A percentile compares a stretch with the other conserved stretches of the same genome.
Evolutionary conservation across 306 rosid genomes (phyloP).

Genomic region (Cucurbita maxima): DNA sequence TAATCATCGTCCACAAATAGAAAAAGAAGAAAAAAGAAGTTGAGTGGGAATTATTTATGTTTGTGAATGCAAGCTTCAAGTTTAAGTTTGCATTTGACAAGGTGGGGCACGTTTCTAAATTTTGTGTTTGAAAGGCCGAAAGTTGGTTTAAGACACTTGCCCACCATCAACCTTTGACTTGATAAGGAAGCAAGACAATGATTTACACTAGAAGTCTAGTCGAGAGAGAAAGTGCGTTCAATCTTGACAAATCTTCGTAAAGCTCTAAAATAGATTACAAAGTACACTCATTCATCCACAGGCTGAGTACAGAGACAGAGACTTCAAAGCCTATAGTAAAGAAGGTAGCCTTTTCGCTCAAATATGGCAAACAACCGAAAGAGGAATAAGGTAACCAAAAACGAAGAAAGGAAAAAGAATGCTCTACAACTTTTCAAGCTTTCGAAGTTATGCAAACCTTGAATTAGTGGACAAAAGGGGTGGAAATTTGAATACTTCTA

Average conservation of each 20-base stretch:
- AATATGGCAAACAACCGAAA: background rate
- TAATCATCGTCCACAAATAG: background rate
- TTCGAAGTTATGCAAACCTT: constrained; percentile 26
- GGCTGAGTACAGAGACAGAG: constrained; percentile 7
- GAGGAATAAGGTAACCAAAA: background rate
- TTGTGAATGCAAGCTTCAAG: background rate
- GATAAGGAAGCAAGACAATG: background rate
- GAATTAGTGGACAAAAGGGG: background rate
- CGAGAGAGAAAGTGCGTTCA: background rate
- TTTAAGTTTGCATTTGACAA: background rate
- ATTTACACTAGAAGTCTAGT: background rate
- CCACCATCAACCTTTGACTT: background rate
- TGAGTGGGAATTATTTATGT: background rate
- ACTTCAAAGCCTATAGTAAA: constrained; percentile 1
- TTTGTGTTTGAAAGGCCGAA: background rate
- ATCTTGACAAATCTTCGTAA: constrained; percentile 16
- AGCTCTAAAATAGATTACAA: constrained; percentile 8
- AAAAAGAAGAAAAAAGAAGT: background rate
- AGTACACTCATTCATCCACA: constrained; percentile 14
- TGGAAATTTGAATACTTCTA: constrained; percentile 13
- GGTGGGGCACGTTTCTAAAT: background rate
- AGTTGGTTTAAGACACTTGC: background rate
- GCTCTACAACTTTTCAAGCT: constrained; percentile 29
- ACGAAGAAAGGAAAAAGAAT: background rate
- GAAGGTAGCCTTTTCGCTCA: background rate